Percentiles rank a stretch among this genome's conserved stretches.
Evolutionary conservation across 768 basidiomycete species (phyloP).

Genomic region (Russula sp.): DNA sequence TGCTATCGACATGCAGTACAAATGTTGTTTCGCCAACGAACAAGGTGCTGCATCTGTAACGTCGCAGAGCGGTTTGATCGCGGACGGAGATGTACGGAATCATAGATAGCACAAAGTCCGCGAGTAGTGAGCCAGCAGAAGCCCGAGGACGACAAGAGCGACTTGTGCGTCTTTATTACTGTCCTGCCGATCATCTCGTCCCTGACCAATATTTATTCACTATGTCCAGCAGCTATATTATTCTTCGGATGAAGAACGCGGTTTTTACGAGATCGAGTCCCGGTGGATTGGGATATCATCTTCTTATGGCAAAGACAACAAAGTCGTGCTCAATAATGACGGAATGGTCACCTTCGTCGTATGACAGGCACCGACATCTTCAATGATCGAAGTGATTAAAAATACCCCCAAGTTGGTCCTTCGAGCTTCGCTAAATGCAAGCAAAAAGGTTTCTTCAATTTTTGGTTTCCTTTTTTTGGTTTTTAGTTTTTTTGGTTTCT

Average conservation of each 20-base stretch:
- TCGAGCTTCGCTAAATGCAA: not conserved
- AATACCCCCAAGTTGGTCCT: too few species aligned
- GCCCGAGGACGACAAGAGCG: not conserved
- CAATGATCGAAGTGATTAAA: not conserved
- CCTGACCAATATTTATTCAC: not conserved
- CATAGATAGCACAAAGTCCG: not conserved
- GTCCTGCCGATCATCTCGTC: not conserved
- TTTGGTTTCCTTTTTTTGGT: not conserved
- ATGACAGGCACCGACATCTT: not conserved
- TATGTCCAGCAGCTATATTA: too few species aligned
- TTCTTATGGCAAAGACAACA: too few species aligned
- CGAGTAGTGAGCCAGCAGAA: not conserved
- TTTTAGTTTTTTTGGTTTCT: not conserved
- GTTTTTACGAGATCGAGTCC: too few species aligned
- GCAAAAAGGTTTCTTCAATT: not conserved
- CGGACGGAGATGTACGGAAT: not conserved
- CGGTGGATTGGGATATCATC: too few species aligned
- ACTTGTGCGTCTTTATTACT: not conserved
- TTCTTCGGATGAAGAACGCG: too few species aligned
- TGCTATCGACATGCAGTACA: too few species aligned
- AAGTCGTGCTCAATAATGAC: not conserved
- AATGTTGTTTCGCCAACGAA: too few species aligned
- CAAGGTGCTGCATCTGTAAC: not conserved
- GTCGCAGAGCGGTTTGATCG: not conserved
- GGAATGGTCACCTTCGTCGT: not conserved